Evolutionary conservation across 2,329 filamentous ascomycete species (phyloP).

Genomic region (Aureobasidium sp.): DNA sequence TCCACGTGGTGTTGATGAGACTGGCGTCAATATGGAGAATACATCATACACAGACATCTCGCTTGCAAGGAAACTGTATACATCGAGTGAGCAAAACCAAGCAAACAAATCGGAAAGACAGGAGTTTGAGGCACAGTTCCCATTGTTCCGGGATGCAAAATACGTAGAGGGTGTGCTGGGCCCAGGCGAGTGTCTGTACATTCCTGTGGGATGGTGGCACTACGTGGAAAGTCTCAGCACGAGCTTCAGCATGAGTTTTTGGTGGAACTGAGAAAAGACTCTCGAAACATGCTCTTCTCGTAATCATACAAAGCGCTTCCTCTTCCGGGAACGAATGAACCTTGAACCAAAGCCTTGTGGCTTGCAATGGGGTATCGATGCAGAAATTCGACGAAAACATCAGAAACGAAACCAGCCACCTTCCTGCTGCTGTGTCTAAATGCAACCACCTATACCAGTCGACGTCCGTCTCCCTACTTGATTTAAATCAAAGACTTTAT

Average conservation of each 20-base stretch:
- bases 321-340: not conserved
- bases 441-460: not conserved
- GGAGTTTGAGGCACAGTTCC: constrained; percentile 35
- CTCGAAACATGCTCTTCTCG: not conserved
- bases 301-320: not conserved
- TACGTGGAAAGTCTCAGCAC: constrained; percentile 80
- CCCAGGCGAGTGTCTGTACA: constrained; percentile 78
- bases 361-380: constrained; percentile 12
- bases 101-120: constrained; percentile 22
- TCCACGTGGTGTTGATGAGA: constrained; percentile 54
- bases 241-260: constrained; percentile 94
- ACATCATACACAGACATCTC: constrained; percentile 70
- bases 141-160: constrained; percentile 51
- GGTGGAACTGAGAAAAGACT: constrained; percentile 61
- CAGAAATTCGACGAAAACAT: not conserved
- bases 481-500: not conserved
- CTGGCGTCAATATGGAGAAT: constrained; percentile 84
- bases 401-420: not conserved
- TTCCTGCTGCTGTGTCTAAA: not conserved
- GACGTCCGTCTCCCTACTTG: not conserved
- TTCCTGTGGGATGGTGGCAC: constrained; percentile 97
- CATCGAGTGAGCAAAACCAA: constrained; percentile 8
- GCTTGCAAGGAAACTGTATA: constrained; percentile 20
- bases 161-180: constrained; percentile 73
- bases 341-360: constrained; percentile 1